Percentiles rank a stretch among this genome's conserved stretches.
These are phyloP conservation scores for Rhododendron kiyosumense DNA, from an alignment of 148 eudicot genomes.

Conservation along the genomic window DNA sequence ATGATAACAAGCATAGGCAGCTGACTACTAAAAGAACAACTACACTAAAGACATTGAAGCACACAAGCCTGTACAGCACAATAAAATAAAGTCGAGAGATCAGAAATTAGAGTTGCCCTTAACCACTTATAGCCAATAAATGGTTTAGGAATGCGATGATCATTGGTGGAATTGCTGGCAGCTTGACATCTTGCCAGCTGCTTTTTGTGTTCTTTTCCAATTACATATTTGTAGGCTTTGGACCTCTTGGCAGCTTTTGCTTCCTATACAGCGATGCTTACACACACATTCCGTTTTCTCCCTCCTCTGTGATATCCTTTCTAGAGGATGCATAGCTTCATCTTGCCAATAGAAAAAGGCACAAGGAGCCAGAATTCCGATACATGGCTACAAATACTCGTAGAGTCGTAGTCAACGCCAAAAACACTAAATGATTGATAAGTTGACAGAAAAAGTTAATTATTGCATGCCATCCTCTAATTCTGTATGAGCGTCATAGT, in stretches of 20 bases:
- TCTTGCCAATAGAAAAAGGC: not conserved
- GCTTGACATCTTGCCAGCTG: not conserved
- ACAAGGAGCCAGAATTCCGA: not conserved
- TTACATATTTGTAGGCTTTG: not conserved
- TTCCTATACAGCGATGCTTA: not conserved
- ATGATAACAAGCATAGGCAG: too few relatives aligned
- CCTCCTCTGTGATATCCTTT: not conserved
- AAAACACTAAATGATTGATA: not conserved
- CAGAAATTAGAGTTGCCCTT: not conserved
- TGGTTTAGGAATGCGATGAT: not conserved
- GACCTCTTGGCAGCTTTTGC: not conserved
- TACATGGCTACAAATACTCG: not conserved
- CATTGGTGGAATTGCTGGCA: not conserved
- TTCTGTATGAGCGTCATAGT: not conserved
- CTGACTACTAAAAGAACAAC: not conserved
- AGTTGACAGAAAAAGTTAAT: not conserved
- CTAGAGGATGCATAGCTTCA: not conserved
- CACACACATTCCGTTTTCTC: not conserved
- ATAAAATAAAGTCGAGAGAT: not conserved
- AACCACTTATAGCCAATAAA: not conserved
- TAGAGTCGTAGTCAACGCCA: not conserved
- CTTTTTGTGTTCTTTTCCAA: not conserved
- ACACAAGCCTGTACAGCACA: not conserved
- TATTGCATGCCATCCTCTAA: not conserved
- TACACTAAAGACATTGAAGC: not conserved